Percentiles rank a stretch among this genome's conserved stretches.
Conservation (phyloP, 169 alveolate genomes). For the Eimeria brunetti region DNA sequence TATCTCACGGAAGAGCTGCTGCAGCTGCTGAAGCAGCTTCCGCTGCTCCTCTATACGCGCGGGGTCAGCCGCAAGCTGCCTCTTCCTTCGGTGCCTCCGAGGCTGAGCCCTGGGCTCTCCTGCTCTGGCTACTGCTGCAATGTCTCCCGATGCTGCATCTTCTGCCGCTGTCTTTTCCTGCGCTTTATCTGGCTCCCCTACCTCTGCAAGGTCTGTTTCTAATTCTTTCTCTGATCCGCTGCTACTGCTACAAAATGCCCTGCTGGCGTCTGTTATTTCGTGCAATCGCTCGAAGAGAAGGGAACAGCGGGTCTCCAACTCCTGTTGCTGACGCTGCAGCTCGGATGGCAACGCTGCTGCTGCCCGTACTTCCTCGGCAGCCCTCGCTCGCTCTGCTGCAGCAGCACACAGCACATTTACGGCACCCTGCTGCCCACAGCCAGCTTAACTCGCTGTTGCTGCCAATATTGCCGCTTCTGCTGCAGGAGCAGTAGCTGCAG, state of each 20-base stretch:
- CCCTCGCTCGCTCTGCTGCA: constrained; percentile 42
- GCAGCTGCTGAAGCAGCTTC: constrained; percentile 40
- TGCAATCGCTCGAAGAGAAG: constrained; percentile 47
- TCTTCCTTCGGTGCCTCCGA: constrained; percentile 20
- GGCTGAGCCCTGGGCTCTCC: background rate
- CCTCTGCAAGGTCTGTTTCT: background rate
- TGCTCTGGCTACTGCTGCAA: background rate
- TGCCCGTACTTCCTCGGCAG: constrained; percentile 45
- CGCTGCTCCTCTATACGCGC: constrained; percentile 52
- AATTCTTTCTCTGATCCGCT: constrained; percentile 25
- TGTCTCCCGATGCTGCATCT: constrained; percentile 25
- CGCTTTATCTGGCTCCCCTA: background rate
- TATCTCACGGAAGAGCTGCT: constrained; percentile 49
- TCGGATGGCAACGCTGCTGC: constrained; percentile 23
- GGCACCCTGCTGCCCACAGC: background rate
- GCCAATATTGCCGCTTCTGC: background rate
- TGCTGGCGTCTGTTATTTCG: constrained; percentile 63
- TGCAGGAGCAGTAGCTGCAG: background rate
- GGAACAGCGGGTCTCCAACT: constrained; percentile 57
- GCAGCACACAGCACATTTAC: background rate
- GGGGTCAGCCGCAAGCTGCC: constrained; percentile 20
- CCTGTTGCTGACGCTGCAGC: constrained; percentile 58
- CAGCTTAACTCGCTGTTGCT: background rate
- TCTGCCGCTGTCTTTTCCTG: background rate
- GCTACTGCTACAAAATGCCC: constrained; percentile 68